Evolutionary conservation across 176 grass and related monocot species (phyloP).

Genomic region (Stipa capillata): DNA sequence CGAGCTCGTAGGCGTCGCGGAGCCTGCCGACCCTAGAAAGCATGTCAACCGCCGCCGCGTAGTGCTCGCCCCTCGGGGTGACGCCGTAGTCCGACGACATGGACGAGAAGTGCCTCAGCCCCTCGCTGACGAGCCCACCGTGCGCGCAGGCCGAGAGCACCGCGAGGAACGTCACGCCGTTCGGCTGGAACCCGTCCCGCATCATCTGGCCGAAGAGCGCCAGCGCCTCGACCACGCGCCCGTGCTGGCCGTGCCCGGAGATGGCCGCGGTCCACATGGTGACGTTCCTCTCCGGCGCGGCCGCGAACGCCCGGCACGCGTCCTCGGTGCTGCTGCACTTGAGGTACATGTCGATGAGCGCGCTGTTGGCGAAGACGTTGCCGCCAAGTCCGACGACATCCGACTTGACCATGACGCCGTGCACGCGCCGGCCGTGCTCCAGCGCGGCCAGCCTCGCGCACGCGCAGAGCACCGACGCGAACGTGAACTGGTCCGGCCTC

Average conservation of each 20-base stretch:
- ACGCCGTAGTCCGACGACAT: constrained; percentile 24
- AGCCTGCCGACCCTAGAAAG: constrained; percentile 40
- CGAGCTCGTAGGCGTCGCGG: constrained; percentile 37
- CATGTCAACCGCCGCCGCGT: constrained; percentile 43
- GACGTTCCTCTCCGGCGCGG: constrained; percentile 31
- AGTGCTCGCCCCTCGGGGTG: constrained; percentile 27
- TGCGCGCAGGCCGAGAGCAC: constrained; percentile 43
- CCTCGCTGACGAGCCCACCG: constrained; percentile 31
- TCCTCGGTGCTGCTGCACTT: constrained; percentile 48
- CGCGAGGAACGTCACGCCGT: constrained; percentile 47
- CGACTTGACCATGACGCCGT: constrained; percentile 36
- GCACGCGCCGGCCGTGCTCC: constrained; percentile 35
- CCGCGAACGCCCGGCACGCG: constrained; percentile 34
- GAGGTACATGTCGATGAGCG: constrained; percentile 54
- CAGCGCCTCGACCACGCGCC: constrained; percentile 29
- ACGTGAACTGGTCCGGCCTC: constrained; percentile 54
- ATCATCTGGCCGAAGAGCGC: constrained; percentile 33
- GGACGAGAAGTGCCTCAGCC: constrained; percentile 16
- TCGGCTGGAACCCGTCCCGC: constrained; percentile 22
- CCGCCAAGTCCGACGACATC: neutral
- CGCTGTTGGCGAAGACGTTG: constrained; percentile 36
- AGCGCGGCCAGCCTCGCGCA: constrained; percentile 48
- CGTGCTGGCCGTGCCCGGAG: constrained; percentile 50
- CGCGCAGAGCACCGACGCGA: constrained; percentile 45
- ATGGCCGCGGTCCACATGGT: constrained; percentile 37